Evolutionary conservation across 805 yeast species (phyloP), one percentile per base, ranked within the genome.

Genomic region (Novakomyces olei): DNA sequence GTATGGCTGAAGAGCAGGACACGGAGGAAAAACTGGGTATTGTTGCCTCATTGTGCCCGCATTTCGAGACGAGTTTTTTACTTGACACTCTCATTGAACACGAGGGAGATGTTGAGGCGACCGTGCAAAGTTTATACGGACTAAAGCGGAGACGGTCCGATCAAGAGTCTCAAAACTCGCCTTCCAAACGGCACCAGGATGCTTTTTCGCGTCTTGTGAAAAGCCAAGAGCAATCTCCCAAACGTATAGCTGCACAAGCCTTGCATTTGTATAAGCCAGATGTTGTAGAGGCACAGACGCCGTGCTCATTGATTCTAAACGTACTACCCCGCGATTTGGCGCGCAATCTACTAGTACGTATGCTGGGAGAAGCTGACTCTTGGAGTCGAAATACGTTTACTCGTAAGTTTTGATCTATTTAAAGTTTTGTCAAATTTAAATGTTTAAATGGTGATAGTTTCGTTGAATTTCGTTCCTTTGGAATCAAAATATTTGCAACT

Each of bases 321-420:
- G 67, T 71, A 27, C 50, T 77, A 3, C 73, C 78, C 0, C 37
- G 47, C 0, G 55, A 58, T 0, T 36, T 66, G 5, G 67, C 79
- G 0, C 57, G 64, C 19, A 41, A 41, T 0, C 43, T 73, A 2
- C 48, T 72, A 2, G 34, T 43, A 8, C 53, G 56, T 14, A 50
- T 72, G 9, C 36, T 64, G 37, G 46, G 54, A 1, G 66, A 63
- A 24, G 48, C 56, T 4, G 41, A 53, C 1, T 35, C 40, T 1
- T 67, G 69, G 53, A 42, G 40, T 1, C 47, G 53, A 5, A 57
- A 60, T 16, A 54, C 59, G 39, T 77, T 77, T 44, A 60, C n/a
- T n/a, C n/a, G n/a, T n/a, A n/a, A n/a, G n/a, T n/a, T n/a, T n/a
- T n/a, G n/a, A n/a, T n/a, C n/a, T n/a, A n/a, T n/a, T n/a, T n/a